Percentiles rank a stretch among this genome's conserved stretches.
phyloP scores from a whole-genome alignment of 2,329 filamentous ascomycete species.

The Venturia asperata region DNA sequence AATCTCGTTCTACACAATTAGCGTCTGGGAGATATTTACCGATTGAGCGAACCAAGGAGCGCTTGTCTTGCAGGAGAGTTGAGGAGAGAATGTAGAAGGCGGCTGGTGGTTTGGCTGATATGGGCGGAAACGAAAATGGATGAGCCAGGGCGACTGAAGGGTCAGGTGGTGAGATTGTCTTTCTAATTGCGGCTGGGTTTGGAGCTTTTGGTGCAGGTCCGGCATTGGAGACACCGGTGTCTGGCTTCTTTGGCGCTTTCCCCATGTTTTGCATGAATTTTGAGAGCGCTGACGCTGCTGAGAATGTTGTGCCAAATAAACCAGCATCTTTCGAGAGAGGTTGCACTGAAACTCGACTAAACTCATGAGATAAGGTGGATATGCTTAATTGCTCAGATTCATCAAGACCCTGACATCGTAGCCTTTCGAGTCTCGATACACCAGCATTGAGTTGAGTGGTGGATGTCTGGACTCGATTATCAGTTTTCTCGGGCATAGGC shows the following conservation, averaged over 20 bases:
- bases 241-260: constrained; percentile 1
- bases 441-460: background rate
- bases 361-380: background rate
- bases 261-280: constrained; percentile 41
- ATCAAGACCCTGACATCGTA: background rate
- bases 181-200: background rate
- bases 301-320: constrained; percentile 27
- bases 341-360: background rate
- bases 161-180: background rate
- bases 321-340: background rate
- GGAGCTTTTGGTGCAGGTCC: constrained; percentile 10
- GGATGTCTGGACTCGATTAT: background rate
- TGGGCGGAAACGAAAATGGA: background rate
- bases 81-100: constrained; percentile 48
- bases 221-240: background rate
- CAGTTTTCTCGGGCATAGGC: background rate
- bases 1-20: constrained; percentile 56
- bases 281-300: constrained; percentile 38
- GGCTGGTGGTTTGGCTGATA: constrained; percentile 21
- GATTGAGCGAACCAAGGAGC: constrained; percentile 45
- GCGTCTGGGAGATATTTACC: constrained; percentile 43
- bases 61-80: constrained; percentile 36
- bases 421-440: background rate
- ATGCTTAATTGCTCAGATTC: background rate
- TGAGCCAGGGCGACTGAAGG: background rate